These are phyloP conservation scores for Mycena alexandri DNA, from an alignment of 768 basidiomycete species.

Conservation along the genomic window DNA sequence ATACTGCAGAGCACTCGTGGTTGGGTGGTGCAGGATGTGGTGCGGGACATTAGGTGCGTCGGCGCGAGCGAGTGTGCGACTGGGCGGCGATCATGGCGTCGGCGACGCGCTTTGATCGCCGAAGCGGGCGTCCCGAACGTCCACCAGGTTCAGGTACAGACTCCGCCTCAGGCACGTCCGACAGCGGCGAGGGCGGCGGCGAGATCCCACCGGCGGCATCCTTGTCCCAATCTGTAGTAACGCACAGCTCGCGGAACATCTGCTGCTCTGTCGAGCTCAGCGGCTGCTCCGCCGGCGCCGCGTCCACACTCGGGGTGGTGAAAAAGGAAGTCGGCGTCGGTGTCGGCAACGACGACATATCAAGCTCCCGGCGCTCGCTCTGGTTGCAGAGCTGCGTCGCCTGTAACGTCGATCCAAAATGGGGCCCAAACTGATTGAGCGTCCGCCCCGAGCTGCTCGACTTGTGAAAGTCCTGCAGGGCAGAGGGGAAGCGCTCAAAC, in stretches of 20 bases:
- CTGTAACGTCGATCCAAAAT: constrained; percentile 66
- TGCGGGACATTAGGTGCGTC: constrained; percentile 44
- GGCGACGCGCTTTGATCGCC: constrained; percentile 79
- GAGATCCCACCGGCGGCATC: constrained; percentile 4
- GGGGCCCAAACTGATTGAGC: constrained; percentile 74
- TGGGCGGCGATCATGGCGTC: constrained; percentile 62
- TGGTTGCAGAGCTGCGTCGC: constrained; percentile 48
- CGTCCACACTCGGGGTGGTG: constrained; percentile 3
- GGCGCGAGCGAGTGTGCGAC: constrained; percentile 57
- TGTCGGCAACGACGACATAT: constrained; percentile 19
- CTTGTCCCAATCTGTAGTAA: constrained; percentile 67
- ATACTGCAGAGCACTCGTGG: no score
- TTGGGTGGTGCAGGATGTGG: no score
- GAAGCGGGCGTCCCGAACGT: constrained; percentile 54
- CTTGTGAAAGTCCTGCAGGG: constrained; percentile 69
- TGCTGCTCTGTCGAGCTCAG: constrained; percentile 79
- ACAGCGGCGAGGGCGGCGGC: constrained; percentile 35
- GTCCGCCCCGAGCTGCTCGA: constrained; percentile 60
- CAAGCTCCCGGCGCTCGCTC: constrained; percentile 38
- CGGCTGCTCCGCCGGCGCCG: constrained; percentile 55
- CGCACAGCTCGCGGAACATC: constrained; percentile 75
- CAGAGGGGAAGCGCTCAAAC: constrained; percentile 71
- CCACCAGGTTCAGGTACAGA: background rate
- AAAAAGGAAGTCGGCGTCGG: background rate
- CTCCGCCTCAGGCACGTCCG: constrained; percentile 31